Percentiles rank a stretch among this genome's conserved stretches.
Conservation (phyloP, 2,329 filamentous ascomycete genomes). For the Sclerotinia minor region DNA sequence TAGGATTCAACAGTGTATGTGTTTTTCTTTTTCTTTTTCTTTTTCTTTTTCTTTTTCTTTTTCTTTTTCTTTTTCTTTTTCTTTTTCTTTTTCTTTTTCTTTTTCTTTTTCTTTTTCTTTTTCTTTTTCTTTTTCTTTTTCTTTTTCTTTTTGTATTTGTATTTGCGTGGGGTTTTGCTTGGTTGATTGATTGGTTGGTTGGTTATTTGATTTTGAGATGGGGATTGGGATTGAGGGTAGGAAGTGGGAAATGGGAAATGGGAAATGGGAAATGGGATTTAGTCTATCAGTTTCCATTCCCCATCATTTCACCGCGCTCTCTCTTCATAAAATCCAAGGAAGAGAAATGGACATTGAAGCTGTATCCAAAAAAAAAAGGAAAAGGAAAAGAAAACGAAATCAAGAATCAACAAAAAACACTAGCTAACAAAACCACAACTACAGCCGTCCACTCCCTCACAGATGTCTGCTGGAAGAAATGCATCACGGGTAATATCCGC, state of each 20-base stretch:
- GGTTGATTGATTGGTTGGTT: not conserved
- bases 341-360: too few relatives aligned
- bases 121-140: conserved; percentile 13
- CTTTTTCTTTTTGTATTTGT: not conserved
- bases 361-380: too few relatives aligned
- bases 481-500: conserved; percentile 73
- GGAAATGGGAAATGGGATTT: too few relatives aligned
- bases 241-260: too few relatives aligned
- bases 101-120: not conserved
- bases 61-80: conserved; percentile 17
- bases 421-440: conserved; percentile 46
- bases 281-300: too few relatives aligned
- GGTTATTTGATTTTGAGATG: not conserved
- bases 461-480: conserved; percentile 93
- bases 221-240: too few relatives aligned
- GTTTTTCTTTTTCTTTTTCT: conserved; percentile 14
- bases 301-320: too few relatives aligned
- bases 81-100: conserved; percentile 8
- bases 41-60: not conserved
- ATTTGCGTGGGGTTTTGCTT: not conserved
- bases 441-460: conserved; percentile 65
- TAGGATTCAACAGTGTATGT: conserved; percentile 55
- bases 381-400: too few relatives aligned
- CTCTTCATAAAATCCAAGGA: too few relatives aligned
- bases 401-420: not conserved